Base-by-base conservation (phyloP, 345 rosid genomes). In the Euclidium syriacum region DNA sequence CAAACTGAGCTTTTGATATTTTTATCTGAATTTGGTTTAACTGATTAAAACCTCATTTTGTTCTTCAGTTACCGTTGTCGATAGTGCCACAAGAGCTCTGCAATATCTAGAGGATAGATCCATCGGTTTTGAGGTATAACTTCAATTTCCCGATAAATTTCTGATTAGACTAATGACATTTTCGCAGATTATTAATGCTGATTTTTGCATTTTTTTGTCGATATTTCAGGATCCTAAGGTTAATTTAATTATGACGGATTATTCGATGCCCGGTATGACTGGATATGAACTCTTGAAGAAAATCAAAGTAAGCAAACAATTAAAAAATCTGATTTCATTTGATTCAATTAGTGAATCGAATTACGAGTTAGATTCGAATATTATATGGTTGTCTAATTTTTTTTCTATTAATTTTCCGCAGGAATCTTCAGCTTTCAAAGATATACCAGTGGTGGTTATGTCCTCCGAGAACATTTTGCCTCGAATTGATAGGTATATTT, bases 191-290 rank as follows among this genome's bases (percentile, higher is more conserved):
- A n/a, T 43, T 60, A 52, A 33, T 44, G 24, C 23, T 42, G 54
- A 2, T n/a, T 52, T 34, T 23, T 25, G 44, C 6, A n/a, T n/a
- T n/a, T n/a, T 29, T 36, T 20, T 26, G 17, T 47, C 30, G 0
- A 22, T 19, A n/a, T 55, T 68, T 7, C 70, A 91, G 91, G 85
- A 75, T 63, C 73, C 86, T 78, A 88, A 85, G 71, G 80, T 88
- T 67, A 85, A 88, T 75, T 73, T 87, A 15, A 84, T 87, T 14
- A 84, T 87, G 81, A 87, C 95, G 0, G 95, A 87, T 64, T 88
- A 88, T 36, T 85, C 91, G 0, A 88, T 88, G 96, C 96, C 91
- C 0, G 90, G 91, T 20, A 88, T 88, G 96, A 85, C 83, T 16
- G 91, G 96, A 30, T 88, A 85, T 63, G 96, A 88, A 59, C 85